Percentiles rank a stretch among this genome's conserved stretches.
These are phyloP conservation scores for Phycomyces nitens DNA, from an alignment of 192 early-diverging fungal species.

Conservation along the genomic window DNA sequence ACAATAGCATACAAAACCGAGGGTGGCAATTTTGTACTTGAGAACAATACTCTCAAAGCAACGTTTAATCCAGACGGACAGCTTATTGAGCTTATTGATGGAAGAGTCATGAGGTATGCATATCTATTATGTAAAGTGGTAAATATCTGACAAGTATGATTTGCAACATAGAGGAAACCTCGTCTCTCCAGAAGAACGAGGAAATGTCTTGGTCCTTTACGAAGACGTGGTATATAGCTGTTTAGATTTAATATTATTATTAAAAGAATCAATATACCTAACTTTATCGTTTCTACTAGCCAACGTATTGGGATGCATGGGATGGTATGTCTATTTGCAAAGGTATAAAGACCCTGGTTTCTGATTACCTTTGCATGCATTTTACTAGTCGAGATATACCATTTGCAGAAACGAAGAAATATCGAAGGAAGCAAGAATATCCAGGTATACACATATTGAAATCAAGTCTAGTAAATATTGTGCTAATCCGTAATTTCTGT, in stretches of 20 bases:
- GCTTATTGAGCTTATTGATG: slow-evolving; percentile 65
- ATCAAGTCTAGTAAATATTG: neutral
- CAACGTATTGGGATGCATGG: slow-evolving; percentile 55
- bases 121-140: neutral
- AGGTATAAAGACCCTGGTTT: neutral
- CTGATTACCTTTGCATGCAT: neutral
- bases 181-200: slow-evolving; percentile 45
- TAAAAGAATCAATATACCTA: too few species aligned
- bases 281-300: slow-evolving; percentile 30
- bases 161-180: slow-evolving; percentile 43
- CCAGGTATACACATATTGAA: slow-evolving; percentile 31
- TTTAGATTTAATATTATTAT: too few species aligned
- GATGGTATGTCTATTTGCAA: slow-evolving; percentile 28
- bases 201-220: slow-evolving; percentile 78
- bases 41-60: slow-evolving; percentile 69
- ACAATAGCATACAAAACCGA: slow-evolving; percentile 19
- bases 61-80: slow-evolving; percentile 72
- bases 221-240: slow-evolving; percentile 68
- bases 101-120: slow-evolving; percentile 15
- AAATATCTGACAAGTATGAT: neutral
- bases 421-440: slow-evolving; percentile 47
- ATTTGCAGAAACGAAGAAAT: slow-evolving; percentile 76
- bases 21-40: slow-evolving; percentile 54
- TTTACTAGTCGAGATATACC: slow-evolving; percentile 83
- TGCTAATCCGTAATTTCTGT: neutral